These are phyloP conservation scores for Globisporangium rhizosaccharum DNA, from an alignment of 352 stramenopile genomes.

Conservation along the genomic window DNA sequence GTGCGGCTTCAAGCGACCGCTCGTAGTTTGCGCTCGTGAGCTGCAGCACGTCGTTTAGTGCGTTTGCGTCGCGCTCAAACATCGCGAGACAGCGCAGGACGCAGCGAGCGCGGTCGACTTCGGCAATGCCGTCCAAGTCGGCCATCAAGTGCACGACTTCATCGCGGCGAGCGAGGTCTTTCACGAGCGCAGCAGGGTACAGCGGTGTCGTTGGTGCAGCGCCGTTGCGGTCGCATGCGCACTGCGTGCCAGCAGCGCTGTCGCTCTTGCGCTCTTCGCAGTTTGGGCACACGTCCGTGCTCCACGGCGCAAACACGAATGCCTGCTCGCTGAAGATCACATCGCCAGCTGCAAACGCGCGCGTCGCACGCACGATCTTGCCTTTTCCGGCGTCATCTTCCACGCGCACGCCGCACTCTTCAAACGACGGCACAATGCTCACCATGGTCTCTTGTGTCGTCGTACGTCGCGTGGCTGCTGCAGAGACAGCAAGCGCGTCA, in stretches of 20 bases:
- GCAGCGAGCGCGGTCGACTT: slow-evolving; percentile 66
- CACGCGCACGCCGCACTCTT: slow-evolving; percentile 47
- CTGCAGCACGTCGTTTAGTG: slow-evolving; percentile 39
- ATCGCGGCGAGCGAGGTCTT: slow-evolving; percentile 36
- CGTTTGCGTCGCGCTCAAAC: slow-evolving; percentile 35
- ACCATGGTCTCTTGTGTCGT: neutral
- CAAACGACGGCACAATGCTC: slow-evolving; percentile 35
- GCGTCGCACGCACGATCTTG: slow-evolving; percentile 54
- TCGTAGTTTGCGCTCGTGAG: slow-evolving; percentile 45
- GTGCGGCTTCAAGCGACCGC: slow-evolving; percentile 30
- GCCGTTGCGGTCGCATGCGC: slow-evolving; percentile 31
- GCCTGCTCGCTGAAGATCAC: slow-evolving; percentile 75
- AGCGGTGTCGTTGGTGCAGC: slow-evolving; percentile 17
- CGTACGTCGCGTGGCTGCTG: neutral
- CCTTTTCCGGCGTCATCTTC: slow-evolving; percentile 43
- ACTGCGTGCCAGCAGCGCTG: slow-evolving; percentile 10
- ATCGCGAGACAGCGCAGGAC: slow-evolving; percentile 66
- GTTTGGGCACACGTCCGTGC: slow-evolving; percentile 47
- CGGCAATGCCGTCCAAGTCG: slow-evolving; percentile 52
- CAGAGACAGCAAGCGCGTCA: neutral
- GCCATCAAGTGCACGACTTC: slow-evolving; percentile 53
- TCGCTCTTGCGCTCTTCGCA: slow-evolving; percentile 41
- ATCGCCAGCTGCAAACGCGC: slow-evolving; percentile 45
- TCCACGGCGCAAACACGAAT: slow-evolving; percentile 69
- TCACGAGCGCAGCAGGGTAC: slow-evolving; percentile 38